Conservation (phyloP, 139 green algal genomes). For the Diplosphaera chodatii region DNA sequence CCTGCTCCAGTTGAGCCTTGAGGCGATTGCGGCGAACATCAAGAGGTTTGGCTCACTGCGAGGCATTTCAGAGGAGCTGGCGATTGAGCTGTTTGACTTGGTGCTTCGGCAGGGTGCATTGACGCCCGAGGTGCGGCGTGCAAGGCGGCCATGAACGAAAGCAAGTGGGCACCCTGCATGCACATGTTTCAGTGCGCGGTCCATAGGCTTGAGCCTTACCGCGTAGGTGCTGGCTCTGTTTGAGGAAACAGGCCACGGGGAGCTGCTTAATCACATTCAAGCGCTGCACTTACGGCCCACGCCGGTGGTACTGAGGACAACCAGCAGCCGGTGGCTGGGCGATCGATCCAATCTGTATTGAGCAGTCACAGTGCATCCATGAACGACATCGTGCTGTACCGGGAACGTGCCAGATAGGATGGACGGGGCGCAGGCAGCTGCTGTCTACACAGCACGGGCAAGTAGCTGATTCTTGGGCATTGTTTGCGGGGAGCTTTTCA, state of each 20-base stretch:
- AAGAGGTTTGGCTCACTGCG: neutral
- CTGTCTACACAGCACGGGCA: too few relatives aligned
- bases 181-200: too few relatives aligned
- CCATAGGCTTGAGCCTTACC: too few relatives aligned
- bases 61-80: slow-evolving; percentile 15
- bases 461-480: too few relatives aligned
- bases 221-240: slow-evolving; percentile 11
- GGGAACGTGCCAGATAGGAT: too few relatives aligned
- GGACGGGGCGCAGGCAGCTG: too few relatives aligned
- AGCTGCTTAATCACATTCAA: neutral
- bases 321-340: slow-evolving; percentile 8
- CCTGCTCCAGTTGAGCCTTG: neutral
- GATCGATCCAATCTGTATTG: slow-evolving; percentile 7
- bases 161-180: too few relatives aligned
- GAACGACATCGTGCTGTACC: too few relatives aligned
- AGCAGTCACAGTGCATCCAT: too few relatives aligned
- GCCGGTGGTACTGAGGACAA: slow-evolving; percentile 3
- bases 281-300: neutral
- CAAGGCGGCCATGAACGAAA: too few relatives aligned
- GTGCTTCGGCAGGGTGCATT: slow-evolving; percentile 6
- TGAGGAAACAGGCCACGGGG: slow-evolving; percentile 7
- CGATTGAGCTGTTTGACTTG: slow-evolving; percentile 3
- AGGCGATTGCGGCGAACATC: neutral
- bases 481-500: too few relatives aligned
- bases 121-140: neutral